A percentile compares a stretch with the other conserved stretches of the same genome.
Evolutionary conservation across 176 grass and related monocot species (phyloP).

Genomic region (Aegilops tauschii): DNA sequence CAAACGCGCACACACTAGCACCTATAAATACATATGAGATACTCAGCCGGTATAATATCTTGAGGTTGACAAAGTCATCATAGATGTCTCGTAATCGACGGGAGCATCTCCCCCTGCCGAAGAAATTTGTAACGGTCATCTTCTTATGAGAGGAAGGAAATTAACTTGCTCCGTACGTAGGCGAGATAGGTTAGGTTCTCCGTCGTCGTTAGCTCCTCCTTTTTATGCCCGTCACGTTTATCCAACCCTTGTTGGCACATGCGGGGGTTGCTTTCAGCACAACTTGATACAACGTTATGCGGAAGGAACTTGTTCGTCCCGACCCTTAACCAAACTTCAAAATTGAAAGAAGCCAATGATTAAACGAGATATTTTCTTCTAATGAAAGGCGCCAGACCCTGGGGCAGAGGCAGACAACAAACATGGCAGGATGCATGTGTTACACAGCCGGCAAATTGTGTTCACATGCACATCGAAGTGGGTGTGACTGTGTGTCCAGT

Average conservation of each 20-base stretch:
- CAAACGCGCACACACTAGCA: no score
- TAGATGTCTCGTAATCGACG: no score
- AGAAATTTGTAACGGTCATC: neutral
- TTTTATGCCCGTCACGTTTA: neutral
- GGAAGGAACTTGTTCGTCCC: neutral
- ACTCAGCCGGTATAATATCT: no score
- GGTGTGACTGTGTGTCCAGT: neutral
- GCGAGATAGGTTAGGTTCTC: neutral
- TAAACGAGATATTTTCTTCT: neutral
- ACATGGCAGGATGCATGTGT: no score
- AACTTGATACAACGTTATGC: neutral
- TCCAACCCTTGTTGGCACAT: neutral
- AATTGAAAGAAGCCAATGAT: neutral
- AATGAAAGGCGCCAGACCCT: no score
- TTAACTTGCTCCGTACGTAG: neutral
- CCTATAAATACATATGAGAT: no score
- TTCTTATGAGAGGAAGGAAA: neutral
- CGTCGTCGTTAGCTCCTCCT: neutral
- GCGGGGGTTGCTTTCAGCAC: neutral
- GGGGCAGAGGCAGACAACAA: no score
- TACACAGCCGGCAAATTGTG: no score
- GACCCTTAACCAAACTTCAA: neutral
- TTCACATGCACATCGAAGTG: neutral
- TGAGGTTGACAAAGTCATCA: no score
- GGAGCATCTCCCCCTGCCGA: no score